Conservation (phyloP, 1,284 basidiomycete species). For the Violaceomyces palustris region DNA sequence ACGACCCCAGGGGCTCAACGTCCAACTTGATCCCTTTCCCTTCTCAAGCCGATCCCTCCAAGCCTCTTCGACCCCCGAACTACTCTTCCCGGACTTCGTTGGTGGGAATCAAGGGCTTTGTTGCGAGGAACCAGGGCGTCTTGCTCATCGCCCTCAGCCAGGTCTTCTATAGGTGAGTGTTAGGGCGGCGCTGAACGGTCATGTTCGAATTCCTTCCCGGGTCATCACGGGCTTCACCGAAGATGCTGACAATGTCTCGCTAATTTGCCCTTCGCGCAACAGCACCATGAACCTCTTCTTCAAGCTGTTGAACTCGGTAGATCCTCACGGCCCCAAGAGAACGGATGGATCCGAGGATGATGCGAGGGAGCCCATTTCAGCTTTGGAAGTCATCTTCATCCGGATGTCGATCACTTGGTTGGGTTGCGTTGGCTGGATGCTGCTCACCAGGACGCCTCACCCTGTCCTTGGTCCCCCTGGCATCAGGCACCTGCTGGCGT, state of each 20-base stretch:
- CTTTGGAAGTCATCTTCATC: slow-evolving; percentile 56
- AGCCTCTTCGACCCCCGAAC: slow-evolving; percentile 20
- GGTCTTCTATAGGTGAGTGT: too few species aligned
- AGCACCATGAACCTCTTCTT: slow-evolving; percentile 60
- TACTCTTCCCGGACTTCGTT: slow-evolving; percentile 1
- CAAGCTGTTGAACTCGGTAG: slow-evolving; percentile 62
- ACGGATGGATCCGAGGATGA: too few species aligned
- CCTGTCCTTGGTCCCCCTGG: slow-evolving; percentile 67
- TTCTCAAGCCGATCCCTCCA: slow-evolving; percentile 18
- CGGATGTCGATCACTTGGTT: slow-evolving; percentile 58
- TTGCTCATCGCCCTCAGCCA: slow-evolving; percentile 20
- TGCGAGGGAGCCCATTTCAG: slow-evolving; percentile 11
- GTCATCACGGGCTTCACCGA: too few species aligned
- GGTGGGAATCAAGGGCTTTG: slow-evolving; percentile 6
- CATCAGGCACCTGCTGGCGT: slow-evolving; percentile 61
- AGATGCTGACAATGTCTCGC: too few species aligned
- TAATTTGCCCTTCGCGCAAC: too few species aligned
- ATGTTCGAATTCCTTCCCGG: too few species aligned
- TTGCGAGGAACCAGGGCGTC: slow-evolving; percentile 26
- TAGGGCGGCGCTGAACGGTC: too few species aligned
- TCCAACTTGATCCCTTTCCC: slow-evolving; percentile 24
- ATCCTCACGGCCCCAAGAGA: too few species aligned
- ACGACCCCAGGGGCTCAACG: too few species aligned
- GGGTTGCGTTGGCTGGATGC: slow-evolving; percentile 44
- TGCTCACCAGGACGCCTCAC: slow-evolving; percentile 59